These are phyloP conservation scores for Coriaria nepalensis DNA, from an alignment of 306 rosid genomes.

Conservation along the genomic window DNA sequence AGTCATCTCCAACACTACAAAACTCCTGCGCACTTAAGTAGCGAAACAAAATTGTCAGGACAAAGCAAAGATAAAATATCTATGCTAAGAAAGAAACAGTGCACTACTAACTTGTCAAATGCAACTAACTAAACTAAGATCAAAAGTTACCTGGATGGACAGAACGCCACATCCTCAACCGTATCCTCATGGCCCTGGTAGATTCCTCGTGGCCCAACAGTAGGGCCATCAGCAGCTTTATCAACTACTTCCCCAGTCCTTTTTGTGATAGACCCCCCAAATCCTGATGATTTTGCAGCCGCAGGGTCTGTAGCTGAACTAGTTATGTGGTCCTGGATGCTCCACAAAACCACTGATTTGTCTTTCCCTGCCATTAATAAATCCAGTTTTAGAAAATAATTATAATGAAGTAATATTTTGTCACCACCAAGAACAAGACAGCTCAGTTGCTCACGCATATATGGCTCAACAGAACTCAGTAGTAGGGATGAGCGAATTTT, in stretches of 20 bases:
- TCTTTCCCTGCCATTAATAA: constrained; percentile 66
- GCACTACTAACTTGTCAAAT: not conserved
- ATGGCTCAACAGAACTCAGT: too few species aligned
- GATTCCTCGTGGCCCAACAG: constrained; percentile 90
- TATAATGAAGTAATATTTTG: not conserved
- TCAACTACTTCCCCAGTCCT: constrained; percentile 71
- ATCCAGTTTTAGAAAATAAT: not conserved
- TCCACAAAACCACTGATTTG: constrained; percentile 91
- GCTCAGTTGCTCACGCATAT: too few species aligned
- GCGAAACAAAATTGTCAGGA: not conserved
- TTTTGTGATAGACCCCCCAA: constrained; percentile 69
- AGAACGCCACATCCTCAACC: constrained; percentile 96
- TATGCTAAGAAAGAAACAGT: not conserved
- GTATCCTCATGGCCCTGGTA: constrained; percentile 89
- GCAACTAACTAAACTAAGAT: not conserved
- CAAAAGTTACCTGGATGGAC: constrained; percentile 77
- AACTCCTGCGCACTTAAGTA: constrained; percentile 66
- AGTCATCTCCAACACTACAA: constrained; percentile 98
- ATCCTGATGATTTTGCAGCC: constrained; percentile 34
- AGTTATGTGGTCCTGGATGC: constrained; percentile 89
- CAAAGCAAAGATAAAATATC: constrained; percentile 10
- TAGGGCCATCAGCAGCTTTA: constrained; percentile 59
- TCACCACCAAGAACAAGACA: too few species aligned
- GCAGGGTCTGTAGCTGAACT: constrained; percentile 48
- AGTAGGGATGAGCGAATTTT: too few species aligned